Evolutionary conservation across 2,329 filamentous ascomycete genomes (phyloP).

Genomic region (Neofusicoccum cordaticola): DNA sequence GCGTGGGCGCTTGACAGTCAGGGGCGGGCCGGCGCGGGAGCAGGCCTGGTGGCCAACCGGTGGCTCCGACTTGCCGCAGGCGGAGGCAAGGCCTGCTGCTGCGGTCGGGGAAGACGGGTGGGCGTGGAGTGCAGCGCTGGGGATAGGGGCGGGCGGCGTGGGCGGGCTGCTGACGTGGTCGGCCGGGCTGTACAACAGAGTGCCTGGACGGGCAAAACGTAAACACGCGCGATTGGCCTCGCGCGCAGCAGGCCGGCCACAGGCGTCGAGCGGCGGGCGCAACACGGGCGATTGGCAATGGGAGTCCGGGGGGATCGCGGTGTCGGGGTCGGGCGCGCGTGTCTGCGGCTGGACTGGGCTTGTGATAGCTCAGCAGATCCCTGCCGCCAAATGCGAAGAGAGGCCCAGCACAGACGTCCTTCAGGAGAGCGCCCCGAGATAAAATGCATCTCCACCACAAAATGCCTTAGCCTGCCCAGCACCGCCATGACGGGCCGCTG

Average conservation of each 20-base stretch:
- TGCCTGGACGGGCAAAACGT: slow-evolving; percentile 8
- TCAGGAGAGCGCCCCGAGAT: slow-evolving; percentile 15
- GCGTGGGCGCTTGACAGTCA: slow-evolving; percentile 6
- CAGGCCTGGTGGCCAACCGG: not conserved
- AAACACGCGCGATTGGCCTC: slow-evolving; percentile 1
- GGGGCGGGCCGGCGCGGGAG: slow-evolving; percentile 8
- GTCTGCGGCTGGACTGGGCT: not conserved
- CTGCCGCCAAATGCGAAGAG: slow-evolving; percentile 5
- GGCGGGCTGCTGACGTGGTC: slow-evolving; percentile 1
- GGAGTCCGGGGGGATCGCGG: not conserved
- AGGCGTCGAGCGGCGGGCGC: not conserved
- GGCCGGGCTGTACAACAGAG: not conserved
- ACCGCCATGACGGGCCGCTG: slow-evolving; percentile 14
- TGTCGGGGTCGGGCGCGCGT: not conserved
- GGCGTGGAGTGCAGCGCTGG: not conserved
- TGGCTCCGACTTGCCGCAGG: slow-evolving; percentile 12
- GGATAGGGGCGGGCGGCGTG: not conserved
- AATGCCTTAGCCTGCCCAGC: not conserved
- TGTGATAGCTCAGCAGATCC: slow-evolving; percentile 13
- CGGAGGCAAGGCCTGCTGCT: not conserved
- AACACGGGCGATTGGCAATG: not conserved
- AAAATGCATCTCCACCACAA: slow-evolving; percentile 16
- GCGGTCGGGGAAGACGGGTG: not conserved
- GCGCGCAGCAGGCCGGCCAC: not conserved
- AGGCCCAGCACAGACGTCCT: slow-evolving; percentile 14